Evolutionary conservation across 352 stramenopile genomes (phyloP).

Genomic region (Phytopythium sindhum): DNA sequence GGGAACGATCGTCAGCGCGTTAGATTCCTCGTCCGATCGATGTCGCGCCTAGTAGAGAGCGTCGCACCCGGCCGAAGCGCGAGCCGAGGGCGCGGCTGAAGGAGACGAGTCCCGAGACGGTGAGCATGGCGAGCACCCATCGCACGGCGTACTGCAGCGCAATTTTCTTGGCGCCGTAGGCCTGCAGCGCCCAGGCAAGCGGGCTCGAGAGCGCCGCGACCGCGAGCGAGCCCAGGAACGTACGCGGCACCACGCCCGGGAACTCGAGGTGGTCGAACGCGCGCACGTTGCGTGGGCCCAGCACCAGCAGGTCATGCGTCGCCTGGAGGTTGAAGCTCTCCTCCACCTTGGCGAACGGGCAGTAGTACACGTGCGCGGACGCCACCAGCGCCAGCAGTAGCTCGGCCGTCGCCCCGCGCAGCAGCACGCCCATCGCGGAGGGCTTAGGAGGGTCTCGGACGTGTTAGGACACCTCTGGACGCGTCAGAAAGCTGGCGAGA

Average conservation of each 20-base stretch:
- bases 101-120: constrained; percentile 44
- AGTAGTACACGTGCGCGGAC: constrained; percentile 47
- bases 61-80: constrained; percentile 47
- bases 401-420: constrained; percentile 28
- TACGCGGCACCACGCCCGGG: constrained; percentile 97
- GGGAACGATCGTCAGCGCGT: neutral
- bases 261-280: constrained; percentile 97
- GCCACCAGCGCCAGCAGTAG: constrained; percentile 35
- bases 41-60: too few species aligned
- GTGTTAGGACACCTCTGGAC: neutral
- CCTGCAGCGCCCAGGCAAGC: constrained; percentile 25
- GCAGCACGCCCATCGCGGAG: constrained; percentile 10
- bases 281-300: constrained; percentile 38
- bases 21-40: constrained; percentile 2
- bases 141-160: constrained; percentile 60
- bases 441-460: neutral
- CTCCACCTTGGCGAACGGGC: constrained; percentile 91
- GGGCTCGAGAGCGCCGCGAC: constrained; percentile 50
- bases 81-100: constrained; percentile 59
- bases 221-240: constrained; percentile 91
- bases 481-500: neutral
- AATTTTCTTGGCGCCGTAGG: constrained; percentile 35
- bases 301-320: constrained; percentile 94
- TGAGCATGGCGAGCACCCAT: constrained; percentile 56
- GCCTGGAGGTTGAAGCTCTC: constrained; percentile 99